Conservation (phyloP, 2,329 filamentous ascomycete species). For the Hyphodiscus sp. region DNA sequence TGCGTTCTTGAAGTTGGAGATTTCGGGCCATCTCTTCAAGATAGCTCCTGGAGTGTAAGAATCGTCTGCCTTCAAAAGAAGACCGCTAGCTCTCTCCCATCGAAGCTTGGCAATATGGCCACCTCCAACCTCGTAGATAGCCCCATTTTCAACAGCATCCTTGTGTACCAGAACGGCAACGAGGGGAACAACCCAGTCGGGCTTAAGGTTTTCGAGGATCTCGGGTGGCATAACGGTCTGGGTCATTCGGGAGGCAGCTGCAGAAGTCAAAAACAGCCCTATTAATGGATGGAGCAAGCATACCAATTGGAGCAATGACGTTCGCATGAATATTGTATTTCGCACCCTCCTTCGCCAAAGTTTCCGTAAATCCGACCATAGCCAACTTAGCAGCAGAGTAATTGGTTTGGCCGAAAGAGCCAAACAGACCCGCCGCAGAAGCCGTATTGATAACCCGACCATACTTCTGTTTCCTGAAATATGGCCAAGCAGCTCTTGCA, state of each 20-base stretch:
- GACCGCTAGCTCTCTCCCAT: conserved; percentile 89
- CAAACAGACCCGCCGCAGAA: conserved; percentile 92
- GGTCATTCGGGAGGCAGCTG: conserved; percentile 90
- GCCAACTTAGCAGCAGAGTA: conserved; percentile 96
- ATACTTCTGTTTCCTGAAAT: conserved; percentile 99
- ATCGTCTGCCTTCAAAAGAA: conserved; percentile 82
- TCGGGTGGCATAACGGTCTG: conserved; percentile 95
- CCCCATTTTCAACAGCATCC: conserved; percentile 74
- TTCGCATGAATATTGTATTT: conserved; percentile 98
- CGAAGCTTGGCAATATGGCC: conserved; percentile 88
- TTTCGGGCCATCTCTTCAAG: conserved; percentile 81
- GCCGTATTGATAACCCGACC: conserved; percentile 94
- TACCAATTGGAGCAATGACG: conserved; percentile 78
- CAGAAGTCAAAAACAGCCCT: conserved; percentile 13
- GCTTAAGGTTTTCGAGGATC: conserved; percentile 67
- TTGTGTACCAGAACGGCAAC: conserved; percentile 85
- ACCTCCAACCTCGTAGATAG: conserved; percentile 90
- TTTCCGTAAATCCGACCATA: conserved; percentile 96
- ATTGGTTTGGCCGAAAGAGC: conserved; percentile 92
- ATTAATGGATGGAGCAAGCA: background rate
- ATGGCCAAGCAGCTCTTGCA: conserved; percentile 86
- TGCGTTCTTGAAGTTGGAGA: conserved; percentile 78
- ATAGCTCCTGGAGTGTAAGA: conserved; percentile 83
- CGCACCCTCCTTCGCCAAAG: conserved; percentile 89
- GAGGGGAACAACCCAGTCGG: conserved; percentile 90